A percentile compares a stretch with the other conserved stretches of the same genome.
Conservation (phyloP, 1,284 basidiomycete species). For the Psilocybe mexicana region DNA sequence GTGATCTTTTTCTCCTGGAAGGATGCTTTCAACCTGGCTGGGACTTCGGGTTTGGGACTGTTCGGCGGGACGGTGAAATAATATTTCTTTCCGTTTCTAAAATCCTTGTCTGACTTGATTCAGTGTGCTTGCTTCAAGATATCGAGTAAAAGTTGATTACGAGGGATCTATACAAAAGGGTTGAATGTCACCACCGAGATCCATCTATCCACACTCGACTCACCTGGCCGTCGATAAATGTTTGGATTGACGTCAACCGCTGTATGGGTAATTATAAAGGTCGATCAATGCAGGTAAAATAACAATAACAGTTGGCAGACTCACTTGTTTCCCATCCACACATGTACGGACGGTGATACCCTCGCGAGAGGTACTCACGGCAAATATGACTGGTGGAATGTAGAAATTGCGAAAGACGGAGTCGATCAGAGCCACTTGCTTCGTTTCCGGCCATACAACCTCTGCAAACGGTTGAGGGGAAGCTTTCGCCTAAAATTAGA, state of each 20-base stretch:
- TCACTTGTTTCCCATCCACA: constrained; percentile 73
- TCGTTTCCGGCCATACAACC: constrained; percentile 69
- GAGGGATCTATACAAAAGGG: constrained; percentile 43
- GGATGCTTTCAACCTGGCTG: constrained; percentile 45
- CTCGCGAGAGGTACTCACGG: constrained; percentile 47
- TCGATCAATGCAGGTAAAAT: background rate
- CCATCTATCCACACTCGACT: constrained; percentile 11
- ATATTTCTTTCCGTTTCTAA: constrained; percentile 54
- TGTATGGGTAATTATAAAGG: constrained; percentile 12
- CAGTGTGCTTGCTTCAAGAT: background rate
- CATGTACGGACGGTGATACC: constrained; percentile 58
- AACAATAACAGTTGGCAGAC: constrained; percentile 4
- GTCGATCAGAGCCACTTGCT: constrained; percentile 72
- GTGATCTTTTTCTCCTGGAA: constrained; percentile 60
- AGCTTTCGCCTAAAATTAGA: background rate
- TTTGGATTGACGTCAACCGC: constrained; percentile 69
- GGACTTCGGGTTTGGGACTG: constrained; percentile 45
- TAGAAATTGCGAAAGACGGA: constrained; percentile 76
- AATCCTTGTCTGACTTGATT: constrained; percentile 43
- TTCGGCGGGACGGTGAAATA: constrained; percentile 55
- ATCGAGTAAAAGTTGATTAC: constrained; percentile 33
- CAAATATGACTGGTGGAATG: constrained; percentile 74
- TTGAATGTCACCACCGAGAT: background rate
- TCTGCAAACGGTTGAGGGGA: constrained; percentile 39
- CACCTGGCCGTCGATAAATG: constrained; percentile 68